These are phyloP conservation scores for Xylariaceae sp. DNA, from an alignment of 2,329 filamentous ascomycete species.

Conservation along the genomic window DNA sequence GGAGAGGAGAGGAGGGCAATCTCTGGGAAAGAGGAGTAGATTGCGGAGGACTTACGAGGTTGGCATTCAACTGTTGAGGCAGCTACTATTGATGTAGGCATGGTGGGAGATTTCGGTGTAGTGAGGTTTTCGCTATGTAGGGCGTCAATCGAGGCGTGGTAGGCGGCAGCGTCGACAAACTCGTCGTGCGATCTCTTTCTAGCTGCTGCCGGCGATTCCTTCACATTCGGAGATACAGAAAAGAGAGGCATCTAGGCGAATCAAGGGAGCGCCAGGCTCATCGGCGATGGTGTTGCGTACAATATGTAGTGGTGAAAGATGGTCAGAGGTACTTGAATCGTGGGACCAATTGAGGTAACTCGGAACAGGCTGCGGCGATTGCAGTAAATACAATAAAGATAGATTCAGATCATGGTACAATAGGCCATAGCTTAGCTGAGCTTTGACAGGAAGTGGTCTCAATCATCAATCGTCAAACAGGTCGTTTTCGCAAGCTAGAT, in stretches of 20 bases:
- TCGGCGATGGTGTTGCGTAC: constrained; percentile 7
- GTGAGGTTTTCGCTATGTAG: constrained; percentile 30
- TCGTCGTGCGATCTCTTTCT: constrained; percentile 57
- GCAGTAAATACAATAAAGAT: not conserved
- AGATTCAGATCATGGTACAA: not conserved
- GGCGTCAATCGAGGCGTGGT: constrained; percentile 33
- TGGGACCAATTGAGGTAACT: not conserved
- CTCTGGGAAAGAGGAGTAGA: not conserved
- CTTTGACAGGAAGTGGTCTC: not conserved
- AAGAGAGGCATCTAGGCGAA: constrained; percentile 54
- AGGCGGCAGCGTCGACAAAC: constrained; percentile 42
- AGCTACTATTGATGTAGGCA: constrained; percentile 17
- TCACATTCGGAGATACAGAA: constrained; percentile 55
- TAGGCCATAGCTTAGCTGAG: not conserved
- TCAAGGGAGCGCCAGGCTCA: constrained; percentile 22
- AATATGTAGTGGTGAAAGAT: not conserved
- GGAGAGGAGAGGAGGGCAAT: not conserved
- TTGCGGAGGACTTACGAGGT: constrained; percentile 29
- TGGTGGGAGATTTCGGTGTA: constrained; percentile 28
- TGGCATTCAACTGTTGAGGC: constrained; percentile 20
- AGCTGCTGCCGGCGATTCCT: constrained; percentile 50
- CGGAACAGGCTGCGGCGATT: not conserved
- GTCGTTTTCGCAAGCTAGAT: not conserved
- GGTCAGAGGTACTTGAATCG: not conserved
- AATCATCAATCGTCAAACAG: not conserved